Evolutionary conservation across 176 grass and related monocot species (phyloP).

Genomic region (Canna indica): DNA sequence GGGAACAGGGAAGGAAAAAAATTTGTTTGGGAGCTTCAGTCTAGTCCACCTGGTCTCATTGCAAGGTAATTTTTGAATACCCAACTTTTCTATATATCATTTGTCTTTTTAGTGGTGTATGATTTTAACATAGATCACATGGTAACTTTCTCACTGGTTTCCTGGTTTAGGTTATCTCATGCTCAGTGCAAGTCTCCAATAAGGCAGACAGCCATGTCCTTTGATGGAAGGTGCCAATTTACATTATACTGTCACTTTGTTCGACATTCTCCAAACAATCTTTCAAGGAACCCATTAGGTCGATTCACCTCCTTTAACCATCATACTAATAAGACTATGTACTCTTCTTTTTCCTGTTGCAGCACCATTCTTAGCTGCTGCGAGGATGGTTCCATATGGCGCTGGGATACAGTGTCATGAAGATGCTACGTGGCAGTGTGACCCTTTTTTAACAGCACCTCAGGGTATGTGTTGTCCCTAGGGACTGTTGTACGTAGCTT

Average conservation of each 20-base stretch:
- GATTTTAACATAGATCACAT: constrained; percentile 7
- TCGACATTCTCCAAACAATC: too few species aligned
- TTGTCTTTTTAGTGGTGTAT: not conserved
- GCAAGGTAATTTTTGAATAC: constrained; percentile 34
- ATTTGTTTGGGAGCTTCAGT: constrained; percentile 84
- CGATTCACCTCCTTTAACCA: not conserved
- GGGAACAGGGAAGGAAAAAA: constrained; percentile 92
- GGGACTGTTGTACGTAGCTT: too few species aligned
- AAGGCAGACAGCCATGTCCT: constrained; percentile 73
- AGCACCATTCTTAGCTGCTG: constrained; percentile 80
- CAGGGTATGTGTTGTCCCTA: too few species aligned
- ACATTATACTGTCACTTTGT: too few species aligned
- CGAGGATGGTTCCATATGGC: constrained; percentile 64
- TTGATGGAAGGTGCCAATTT: constrained; percentile 69
- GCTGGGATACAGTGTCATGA: constrained; percentile 61
- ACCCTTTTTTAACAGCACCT: not conserved
- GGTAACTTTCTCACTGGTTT: not conserved
- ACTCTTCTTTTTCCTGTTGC: constrained; percentile 18
- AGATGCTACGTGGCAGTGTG: not conserved
- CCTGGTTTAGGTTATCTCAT: constrained; percentile 55
- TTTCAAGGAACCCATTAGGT: too few species aligned
- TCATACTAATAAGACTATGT: not conserved
- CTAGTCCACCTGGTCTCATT: constrained; percentile 59
- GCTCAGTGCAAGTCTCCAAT: constrained; percentile 63
- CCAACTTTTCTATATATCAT: not conserved